These are phyloP conservation scores for Carex myosuroides DNA, from an alignment of 176 grass and related monocot genomes.

Conservation along the genomic window DNA sequence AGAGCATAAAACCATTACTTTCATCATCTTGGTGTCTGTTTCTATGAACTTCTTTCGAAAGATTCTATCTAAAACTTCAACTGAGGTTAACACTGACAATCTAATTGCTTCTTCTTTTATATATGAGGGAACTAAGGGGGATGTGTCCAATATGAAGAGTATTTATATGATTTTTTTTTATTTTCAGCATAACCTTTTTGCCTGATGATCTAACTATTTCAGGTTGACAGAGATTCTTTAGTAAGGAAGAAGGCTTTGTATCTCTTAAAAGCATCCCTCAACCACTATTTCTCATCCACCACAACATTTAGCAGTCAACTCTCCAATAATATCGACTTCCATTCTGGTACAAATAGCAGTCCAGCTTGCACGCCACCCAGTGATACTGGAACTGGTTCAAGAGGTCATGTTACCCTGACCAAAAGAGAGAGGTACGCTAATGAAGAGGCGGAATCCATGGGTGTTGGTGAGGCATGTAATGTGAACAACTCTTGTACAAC, in stretches of 20 bases:
- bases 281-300: constrained; percentile 32
- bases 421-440: constrained; percentile 82
- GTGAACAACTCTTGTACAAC: constrained; percentile 35
- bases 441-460: constrained; percentile 75
- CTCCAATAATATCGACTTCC: constrained; percentile 4
- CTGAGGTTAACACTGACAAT: background rate
- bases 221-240: constrained; percentile 81
- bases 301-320: constrained; percentile 21
- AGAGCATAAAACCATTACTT: background rate
- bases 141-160: background rate
- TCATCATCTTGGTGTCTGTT: background rate
- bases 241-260: constrained; percentile 82
- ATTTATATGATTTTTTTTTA: background rate
- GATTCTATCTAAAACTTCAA: background rate
- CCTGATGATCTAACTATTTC: background rate
- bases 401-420: constrained; percentile 27
- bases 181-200: background rate
- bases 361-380: constrained; percentile 11
- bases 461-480: constrained; percentile 45
- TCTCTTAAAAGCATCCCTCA: constrained; percentile 68
- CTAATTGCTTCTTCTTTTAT: background rate
- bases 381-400: constrained; percentile 17
- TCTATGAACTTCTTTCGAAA: background rate
- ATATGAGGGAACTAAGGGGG: background rate
- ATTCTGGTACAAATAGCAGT: constrained; percentile 24